Percentiles rank a stretch among this genome's conserved stretches.
These are phyloP conservation scores for Rhipidocladum racemiflorum DNA, from an alignment of 176 grass and related monocot species.

Conservation along the genomic window DNA sequence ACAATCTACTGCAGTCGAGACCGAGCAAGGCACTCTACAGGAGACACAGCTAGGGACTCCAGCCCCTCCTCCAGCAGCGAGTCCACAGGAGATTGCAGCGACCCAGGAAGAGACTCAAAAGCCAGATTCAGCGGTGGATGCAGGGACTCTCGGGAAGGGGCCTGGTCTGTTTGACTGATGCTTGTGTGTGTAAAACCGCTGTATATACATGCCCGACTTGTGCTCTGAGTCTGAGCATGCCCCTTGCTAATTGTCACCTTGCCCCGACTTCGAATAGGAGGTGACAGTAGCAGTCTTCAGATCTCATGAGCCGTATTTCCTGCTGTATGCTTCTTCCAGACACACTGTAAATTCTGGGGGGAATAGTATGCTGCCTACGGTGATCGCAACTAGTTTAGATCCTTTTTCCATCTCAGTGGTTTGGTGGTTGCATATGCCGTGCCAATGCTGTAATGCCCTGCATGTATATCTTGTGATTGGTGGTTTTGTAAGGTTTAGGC, in stretches of 20 bases:
- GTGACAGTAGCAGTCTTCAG: background rate
- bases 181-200: background rate
- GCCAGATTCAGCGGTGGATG: background rate
- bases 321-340: background rate
- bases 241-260: background rate
- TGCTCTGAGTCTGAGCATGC: background rate
- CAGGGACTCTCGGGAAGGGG: background rate
- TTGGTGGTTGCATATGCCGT: background rate
- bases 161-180: background rate
- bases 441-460: background rate
- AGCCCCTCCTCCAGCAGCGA: background rate
- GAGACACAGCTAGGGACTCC: background rate
- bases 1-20: slow-evolving; percentile 5
- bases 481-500: background rate
- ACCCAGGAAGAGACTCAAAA: background rate
- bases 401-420: background rate
- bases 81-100: background rate
- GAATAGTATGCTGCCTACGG: background rate
- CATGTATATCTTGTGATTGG: background rate
- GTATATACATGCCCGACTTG: background rate
- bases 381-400: background rate
- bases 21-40: slow-evolving; percentile 2
- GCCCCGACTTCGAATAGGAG: background rate
- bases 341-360: slow-evolving; percentile 17
- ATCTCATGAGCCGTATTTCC: background rate